phyloP scores from a whole-genome alignment of 2,329 filamentous ascomycete species.

The Colletotrichum tofieldiae region DNA sequence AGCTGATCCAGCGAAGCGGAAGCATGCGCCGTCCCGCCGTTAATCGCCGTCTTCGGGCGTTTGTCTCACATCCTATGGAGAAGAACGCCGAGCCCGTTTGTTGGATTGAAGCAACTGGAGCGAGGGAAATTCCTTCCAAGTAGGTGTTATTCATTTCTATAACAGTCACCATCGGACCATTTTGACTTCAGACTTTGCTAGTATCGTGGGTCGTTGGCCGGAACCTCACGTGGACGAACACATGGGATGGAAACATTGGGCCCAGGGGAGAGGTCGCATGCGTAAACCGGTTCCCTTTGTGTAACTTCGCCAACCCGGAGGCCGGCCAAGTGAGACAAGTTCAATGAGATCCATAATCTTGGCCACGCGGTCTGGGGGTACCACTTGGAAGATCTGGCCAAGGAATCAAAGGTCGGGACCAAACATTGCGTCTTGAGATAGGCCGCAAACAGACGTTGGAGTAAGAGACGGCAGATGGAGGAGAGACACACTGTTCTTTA shows the following conservation, averaged over 20 bases:
- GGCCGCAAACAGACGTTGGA: conserved; percentile 28
- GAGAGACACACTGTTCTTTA: conserved; percentile 27
- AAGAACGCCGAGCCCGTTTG: conserved; percentile 9
- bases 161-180: neutral
- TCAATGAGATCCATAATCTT: conserved; percentile 24
- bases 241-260: conserved; percentile 11
- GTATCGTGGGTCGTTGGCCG: conserved; percentile 1
- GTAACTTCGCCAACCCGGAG: neutral
- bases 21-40: conserved; percentile 24
- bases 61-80: conserved; percentile 31
- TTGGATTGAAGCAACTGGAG: conserved; percentile 9
- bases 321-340: conserved; percentile 5
- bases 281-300: conserved; percentile 27
- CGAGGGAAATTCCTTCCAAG: neutral
- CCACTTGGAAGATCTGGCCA: conserved; percentile 21
- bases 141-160: neutral
- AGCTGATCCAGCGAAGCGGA: neutral
- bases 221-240: conserved; percentile 32
- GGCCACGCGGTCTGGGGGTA: conserved; percentile 24
- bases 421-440: neutral
- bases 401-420: conserved; percentile 7
- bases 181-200: neutral
- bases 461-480: conserved; percentile 22
- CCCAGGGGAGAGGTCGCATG: conserved; percentile 22
- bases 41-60: conserved; percentile 22